phyloP scores from a whole-genome alignment of 805 yeast species.

The Pachysolen tannophilus region DNA sequence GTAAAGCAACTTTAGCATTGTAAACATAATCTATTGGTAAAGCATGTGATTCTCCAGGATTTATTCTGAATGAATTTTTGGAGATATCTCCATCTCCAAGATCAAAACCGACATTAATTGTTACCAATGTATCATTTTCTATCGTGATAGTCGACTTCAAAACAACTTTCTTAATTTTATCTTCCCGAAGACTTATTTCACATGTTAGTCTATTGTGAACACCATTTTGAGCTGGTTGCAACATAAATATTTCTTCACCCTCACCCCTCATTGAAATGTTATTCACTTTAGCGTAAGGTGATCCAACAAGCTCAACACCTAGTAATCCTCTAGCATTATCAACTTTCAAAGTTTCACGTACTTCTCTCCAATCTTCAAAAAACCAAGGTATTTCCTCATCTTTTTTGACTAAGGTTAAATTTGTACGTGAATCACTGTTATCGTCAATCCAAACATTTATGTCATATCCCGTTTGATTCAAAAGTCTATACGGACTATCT shows the following conservation, averaged over 20 bases:
- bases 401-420: slow-evolving; percentile 32
- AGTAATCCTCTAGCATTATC: slow-evolving; percentile 54
- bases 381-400: slow-evolving; percentile 68
- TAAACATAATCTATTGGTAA: slow-evolving; percentile 70
- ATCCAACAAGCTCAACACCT: slow-evolving; percentile 52
- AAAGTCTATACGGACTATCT: slow-evolving; percentile 72
- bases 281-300: slow-evolving; percentile 45
- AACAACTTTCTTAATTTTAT: slow-evolving; percentile 71
- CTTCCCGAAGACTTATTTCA: slow-evolving; percentile 60
- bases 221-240: slow-evolving; percentile 52
- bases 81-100: slow-evolving; percentile 22
- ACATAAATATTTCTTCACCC: slow-evolving; percentile 70
- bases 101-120: slow-evolving; percentile 35
- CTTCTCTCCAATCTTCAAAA: slow-evolving; percentile 87
- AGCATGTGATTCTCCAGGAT: slow-evolving; percentile 51
- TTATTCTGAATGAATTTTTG: slow-evolving; percentile 30
- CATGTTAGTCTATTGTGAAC: slow-evolving; percentile 71
- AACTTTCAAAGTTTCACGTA: slow-evolving; percentile 72
- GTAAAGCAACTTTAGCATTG: slow-evolving; percentile 44
- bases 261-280: slow-evolving; percentile 67
- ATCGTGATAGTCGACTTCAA: slow-evolving; percentile 70
- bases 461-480: slow-evolving; percentile 80
- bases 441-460: slow-evolving; percentile 78
- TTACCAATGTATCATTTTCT: slow-evolving; percentile 58
- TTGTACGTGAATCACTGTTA: slow-evolving; percentile 19